A percentile compares a stretch with the other conserved stretches of the same genome.
Conservation (phyloP, 2,329 filamentous ascomycete species). For the Diaporthe sp. region DNA sequence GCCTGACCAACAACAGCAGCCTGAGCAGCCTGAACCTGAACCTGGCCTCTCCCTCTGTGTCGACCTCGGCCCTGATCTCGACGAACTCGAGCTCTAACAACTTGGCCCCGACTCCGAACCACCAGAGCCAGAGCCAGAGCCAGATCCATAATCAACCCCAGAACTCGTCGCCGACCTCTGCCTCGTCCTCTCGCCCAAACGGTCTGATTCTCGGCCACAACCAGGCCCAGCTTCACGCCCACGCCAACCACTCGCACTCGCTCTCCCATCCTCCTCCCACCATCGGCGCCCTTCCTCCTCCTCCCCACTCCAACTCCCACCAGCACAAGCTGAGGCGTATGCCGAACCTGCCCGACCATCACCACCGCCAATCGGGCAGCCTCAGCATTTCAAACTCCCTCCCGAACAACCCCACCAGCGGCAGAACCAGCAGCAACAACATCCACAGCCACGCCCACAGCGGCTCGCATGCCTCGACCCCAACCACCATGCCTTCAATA, state of each 20-base stretch:
- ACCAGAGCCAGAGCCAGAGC: not conserved
- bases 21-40: constrained; percentile 20
- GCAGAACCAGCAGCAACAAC: not conserved
- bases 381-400: constrained; percentile 60
- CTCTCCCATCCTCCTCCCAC: constrained; percentile 31
- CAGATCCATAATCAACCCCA: not conserved
- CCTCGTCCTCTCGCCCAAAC: constrained; percentile 25
- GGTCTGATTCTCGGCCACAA: constrained; percentile 2
- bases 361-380: constrained; percentile 64
- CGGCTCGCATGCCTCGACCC: constrained; percentile 23
- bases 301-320: not conserved
- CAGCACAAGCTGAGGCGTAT: constrained; percentile 42
- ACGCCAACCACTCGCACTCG: constrained; percentile 32
- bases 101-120: constrained; percentile 4
- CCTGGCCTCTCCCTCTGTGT: not conserved
- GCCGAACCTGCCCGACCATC: constrained; percentile 63
- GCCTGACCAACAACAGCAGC: constrained; percentile 15
- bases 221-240: not conserved
- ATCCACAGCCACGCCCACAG: constrained; percentile 11
- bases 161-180: not conserved
- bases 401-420: constrained; percentile 47
- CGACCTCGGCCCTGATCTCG: constrained; percentile 2
- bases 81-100: not conserved
- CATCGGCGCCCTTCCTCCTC: not conserved
- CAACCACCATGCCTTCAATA: constrained; percentile 51